Evolutionary conservation across 2,329 filamentous ascomycete species (phyloP).

Genomic region (Pezicula carpinea): DNA sequence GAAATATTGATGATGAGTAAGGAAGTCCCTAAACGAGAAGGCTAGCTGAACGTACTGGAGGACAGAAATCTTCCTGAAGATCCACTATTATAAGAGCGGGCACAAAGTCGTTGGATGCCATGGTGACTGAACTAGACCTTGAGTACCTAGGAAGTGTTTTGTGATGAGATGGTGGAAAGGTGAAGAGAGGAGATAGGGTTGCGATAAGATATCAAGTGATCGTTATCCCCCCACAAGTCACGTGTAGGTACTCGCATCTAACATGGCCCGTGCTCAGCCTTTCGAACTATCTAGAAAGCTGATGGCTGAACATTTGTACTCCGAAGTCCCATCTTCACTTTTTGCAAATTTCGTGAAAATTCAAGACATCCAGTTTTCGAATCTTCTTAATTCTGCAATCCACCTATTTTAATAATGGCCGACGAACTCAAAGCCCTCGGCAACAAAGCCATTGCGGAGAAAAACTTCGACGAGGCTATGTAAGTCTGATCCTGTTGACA

Average conservation of each 20-base stretch:
- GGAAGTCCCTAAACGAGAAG: neutral
- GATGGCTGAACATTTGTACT: no score
- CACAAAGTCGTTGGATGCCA: conserved; percentile 29
- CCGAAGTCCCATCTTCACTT: neutral
- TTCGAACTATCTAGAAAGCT: no score
- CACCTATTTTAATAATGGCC: conserved; percentile 32
- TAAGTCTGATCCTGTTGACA: conserved; percentile 47
- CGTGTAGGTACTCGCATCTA: no score
- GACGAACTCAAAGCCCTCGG: conserved; percentile 92
- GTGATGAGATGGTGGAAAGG: no score
- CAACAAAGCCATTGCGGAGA: conserved; percentile 97
- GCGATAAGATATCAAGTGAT: no score
- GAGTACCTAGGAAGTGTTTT: no score
- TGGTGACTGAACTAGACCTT: conserved; percentile 1
- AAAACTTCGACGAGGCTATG: conserved; percentile 95
- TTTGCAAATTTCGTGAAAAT: neutral
- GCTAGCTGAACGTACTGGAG: conserved; percentile 58
- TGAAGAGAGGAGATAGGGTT: no score
- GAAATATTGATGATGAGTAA: neutral
- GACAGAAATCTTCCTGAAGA: conserved; percentile 92
- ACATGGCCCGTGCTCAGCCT: no score
- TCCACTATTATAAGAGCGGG: conserved; percentile 74
- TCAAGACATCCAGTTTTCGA: neutral
- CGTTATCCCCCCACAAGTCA: no score
- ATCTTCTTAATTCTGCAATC: conserved; percentile 1